Percentiles rank a stretch among this genome's conserved stretches.
Conservation (phyloP, 805 yeast species). For the Myxozyma nipponensis region DNA sequence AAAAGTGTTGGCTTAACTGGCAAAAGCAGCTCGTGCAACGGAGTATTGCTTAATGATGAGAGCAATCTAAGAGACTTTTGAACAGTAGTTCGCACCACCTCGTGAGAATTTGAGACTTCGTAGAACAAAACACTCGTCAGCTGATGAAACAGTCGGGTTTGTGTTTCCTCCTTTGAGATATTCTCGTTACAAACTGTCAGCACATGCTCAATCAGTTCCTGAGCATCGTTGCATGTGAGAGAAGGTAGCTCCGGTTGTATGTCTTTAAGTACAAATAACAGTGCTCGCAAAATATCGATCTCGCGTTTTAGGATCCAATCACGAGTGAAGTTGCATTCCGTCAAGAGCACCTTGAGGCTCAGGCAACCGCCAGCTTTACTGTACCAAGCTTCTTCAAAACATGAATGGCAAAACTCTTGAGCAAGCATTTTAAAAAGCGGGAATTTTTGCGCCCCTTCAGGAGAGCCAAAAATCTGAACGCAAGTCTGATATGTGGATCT, state of each 20-base stretch:
- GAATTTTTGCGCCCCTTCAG: slow-evolving; percentile 62
- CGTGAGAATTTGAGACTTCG: slow-evolving; percentile 86
- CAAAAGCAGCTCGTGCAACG: slow-evolving; percentile 69
- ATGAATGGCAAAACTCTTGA: slow-evolving; percentile 80
- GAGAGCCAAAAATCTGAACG: slow-evolving; percentile 60
- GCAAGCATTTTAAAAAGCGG: slow-evolving; percentile 74
- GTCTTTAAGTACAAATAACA: slow-evolving; percentile 86
- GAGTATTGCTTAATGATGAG: slow-evolving; percentile 64
- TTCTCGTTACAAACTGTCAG: slow-evolving; percentile 62
- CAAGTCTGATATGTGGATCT: slow-evolving; percentile 60
- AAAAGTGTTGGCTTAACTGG: slow-evolving; percentile 79
- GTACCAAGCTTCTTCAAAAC: slow-evolving; percentile 85
- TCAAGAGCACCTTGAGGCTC: slow-evolving; percentile 71
- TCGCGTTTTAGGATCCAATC: slow-evolving; percentile 74
- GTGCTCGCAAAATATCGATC: slow-evolving; percentile 77
- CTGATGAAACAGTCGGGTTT: slow-evolving; percentile 71
- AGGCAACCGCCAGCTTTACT: slow-evolving; percentile 83
- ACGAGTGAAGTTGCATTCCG: slow-evolving; percentile 62
- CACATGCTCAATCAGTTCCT: slow-evolving; percentile 58
- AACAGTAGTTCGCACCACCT: slow-evolving; percentile 75
- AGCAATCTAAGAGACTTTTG: slow-evolving; percentile 64
- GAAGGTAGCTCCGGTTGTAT: slow-evolving; percentile 84
- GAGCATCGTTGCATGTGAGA: slow-evolving; percentile 69
- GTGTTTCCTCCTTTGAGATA: slow-evolving; percentile 58
- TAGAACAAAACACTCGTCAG: slow-evolving; percentile 85